These are phyloP conservation scores for Aphanomyces astaci DNA, from an alignment of 352 stramenopile genomes.

Conservation along the genomic window DNA sequence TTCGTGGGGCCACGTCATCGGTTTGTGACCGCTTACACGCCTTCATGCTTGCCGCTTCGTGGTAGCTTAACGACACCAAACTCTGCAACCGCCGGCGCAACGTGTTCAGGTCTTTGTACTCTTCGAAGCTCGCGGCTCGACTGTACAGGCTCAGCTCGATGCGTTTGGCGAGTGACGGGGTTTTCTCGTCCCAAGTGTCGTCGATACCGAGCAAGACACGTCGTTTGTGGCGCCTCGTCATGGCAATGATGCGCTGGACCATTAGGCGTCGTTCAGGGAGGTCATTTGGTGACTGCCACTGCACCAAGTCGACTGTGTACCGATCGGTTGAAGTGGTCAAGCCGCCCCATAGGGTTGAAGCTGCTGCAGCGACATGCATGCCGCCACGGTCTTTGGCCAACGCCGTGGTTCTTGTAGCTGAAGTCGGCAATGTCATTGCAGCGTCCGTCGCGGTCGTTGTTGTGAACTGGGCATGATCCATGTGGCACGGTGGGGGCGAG, in stretches of 20 bases:
- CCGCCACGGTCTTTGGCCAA: neutral
- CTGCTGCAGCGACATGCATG: neutral
- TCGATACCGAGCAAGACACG: constrained; percentile 27
- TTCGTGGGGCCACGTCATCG: neutral
- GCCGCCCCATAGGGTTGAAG: neutral
- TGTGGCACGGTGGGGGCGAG: constrained; percentile 1
- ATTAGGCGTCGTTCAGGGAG: constrained; percentile 54
- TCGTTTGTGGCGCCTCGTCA: constrained; percentile 40
- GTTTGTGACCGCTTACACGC: neutral
- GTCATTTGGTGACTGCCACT: constrained; percentile 58
- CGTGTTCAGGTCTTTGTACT: constrained; percentile 82
- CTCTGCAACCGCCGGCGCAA: constrained; percentile 69
- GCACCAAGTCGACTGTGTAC: constrained; percentile 66
- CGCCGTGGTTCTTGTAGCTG: neutral
- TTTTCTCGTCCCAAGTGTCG: constrained; percentile 40
- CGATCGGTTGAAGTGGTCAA: constrained; percentile 30
- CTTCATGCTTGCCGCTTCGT: constrained; percentile 61
- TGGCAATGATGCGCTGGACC: constrained; percentile 60
- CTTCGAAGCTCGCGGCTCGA: constrained; percentile 65
- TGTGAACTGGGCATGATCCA: neutral
- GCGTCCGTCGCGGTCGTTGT: neutral
- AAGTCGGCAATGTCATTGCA: neutral
- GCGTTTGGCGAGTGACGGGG: constrained; percentile 73
- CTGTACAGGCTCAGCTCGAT: constrained; percentile 84
- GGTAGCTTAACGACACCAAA: constrained; percentile 80